A percentile compares a stretch with the other conserved stretches of the same genome.
Conservation (phyloP, 2,329 filamentous ascomycete species). For the Pseudogymnoascus sp. region DNA sequence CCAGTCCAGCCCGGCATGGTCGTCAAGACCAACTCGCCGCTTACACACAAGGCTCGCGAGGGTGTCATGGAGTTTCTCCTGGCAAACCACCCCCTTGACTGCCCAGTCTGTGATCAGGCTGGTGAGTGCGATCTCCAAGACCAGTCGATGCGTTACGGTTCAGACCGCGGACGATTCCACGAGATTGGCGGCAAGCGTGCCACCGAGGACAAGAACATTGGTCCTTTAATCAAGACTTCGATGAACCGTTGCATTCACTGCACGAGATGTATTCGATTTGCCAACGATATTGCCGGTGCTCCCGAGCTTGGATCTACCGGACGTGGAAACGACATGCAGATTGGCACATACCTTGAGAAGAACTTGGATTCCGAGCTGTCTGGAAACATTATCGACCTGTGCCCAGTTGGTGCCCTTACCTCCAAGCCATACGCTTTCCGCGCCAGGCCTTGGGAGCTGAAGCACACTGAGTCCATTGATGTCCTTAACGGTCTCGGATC, state of each 20-base stretch:
- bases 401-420: constrained; percentile 90
- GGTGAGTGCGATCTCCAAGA: constrained; percentile 98
- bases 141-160: constrained; percentile 98
- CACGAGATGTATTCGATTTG: constrained; percentile 94
- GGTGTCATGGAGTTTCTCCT: constrained; percentile 98
- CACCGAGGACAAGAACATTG: constrained; percentile 99
- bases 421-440: constrained; percentile 98
- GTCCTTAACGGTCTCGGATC: constrained; percentile 89
- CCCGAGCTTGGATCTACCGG: constrained; percentile 91
- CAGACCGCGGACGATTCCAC: constrained; percentile 93
- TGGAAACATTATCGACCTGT: constrained; percentile 95
- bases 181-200: constrained; percentile 93
- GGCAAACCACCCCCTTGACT: constrained; percentile 92
- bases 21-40: constrained; percentile 93
- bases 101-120: constrained; percentile 96
- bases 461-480: constrained; percentile 92
- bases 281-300: constrained; percentile 93
- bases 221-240: constrained; percentile 94
- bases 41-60: constrained; percentile 95
- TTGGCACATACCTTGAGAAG: constrained; percentile 93
- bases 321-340: constrained; percentile 94
- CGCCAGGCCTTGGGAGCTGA: constrained; percentile 92
- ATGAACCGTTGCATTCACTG: constrained; percentile 99
- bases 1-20: constrained; percentile 98
- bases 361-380: constrained; percentile 92